Conservation (phyloP, 257 asterid genomes). For the Jacaranda mimosifolia region DNA sequence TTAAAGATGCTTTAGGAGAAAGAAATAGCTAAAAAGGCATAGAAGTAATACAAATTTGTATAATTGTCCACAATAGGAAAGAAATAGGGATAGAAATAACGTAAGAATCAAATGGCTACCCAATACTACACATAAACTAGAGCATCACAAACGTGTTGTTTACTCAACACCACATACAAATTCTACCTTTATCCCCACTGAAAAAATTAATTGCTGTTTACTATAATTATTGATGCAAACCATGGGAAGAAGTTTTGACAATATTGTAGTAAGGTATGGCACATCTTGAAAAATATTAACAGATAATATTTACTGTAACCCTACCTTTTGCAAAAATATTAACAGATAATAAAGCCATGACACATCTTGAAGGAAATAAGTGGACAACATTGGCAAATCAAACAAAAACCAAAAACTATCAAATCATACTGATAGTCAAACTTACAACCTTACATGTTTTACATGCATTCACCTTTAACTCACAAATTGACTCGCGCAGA, state of each 20-base stretch:
- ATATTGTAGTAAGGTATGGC: neutral
- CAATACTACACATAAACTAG: neutral
- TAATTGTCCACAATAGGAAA: slow-evolving; percentile 1
- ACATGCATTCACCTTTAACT: slow-evolving; percentile 32
- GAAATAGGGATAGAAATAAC: neutral
- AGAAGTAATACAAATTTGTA: neutral
- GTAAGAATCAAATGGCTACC: neutral
- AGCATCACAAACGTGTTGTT: slow-evolving; percentile 27
- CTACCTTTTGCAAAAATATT: no score
- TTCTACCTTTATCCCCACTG: slow-evolving; percentile 86
- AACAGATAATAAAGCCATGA: no score
- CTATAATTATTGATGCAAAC: slow-evolving; percentile 78
- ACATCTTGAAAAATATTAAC: no score
- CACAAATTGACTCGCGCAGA: slow-evolving; percentile 10
- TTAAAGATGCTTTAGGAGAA: slow-evolving; percentile 75
- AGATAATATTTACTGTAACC: no score
- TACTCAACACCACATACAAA: slow-evolving; percentile 15
- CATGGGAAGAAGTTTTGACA: slow-evolving; percentile 91
- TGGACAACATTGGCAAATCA: neutral
- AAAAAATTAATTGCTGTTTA: slow-evolving; percentile 74
- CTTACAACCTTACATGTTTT: neutral
- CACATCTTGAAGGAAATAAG: no score
- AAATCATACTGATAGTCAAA: neutral
- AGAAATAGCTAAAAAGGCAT: neutral
- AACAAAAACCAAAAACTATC: neutral